These are phyloP conservation scores for Paspalum notatum DNA, from an alignment of 176 grass and related monocot species.

Conservation along the genomic window DNA sequence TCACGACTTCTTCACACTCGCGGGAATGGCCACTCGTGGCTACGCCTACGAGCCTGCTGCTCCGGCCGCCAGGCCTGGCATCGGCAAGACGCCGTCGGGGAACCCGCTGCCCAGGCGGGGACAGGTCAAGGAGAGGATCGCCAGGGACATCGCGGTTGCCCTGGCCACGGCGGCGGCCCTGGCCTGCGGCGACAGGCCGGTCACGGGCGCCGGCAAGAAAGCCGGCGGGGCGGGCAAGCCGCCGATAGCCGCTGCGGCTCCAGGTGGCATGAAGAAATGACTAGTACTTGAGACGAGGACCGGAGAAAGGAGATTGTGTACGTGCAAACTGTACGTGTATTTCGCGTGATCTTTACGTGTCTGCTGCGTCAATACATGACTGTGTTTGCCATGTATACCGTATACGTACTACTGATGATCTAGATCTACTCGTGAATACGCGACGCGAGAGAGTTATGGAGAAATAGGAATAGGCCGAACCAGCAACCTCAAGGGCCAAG, in stretches of 20 bases:
- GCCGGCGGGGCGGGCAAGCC: not conserved
- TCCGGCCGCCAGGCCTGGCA: not conserved
- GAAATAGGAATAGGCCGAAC: too few species aligned
- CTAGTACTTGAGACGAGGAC: not conserved
- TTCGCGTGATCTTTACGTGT: too few species aligned
- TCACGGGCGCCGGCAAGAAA: not conserved
- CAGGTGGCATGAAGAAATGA: slow-evolving; percentile 18
- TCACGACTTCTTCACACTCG: not conserved
- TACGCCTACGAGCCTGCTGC: not conserved
- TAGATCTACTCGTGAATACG: too few species aligned
- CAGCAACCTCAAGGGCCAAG: too few species aligned
- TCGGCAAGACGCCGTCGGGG: slow-evolving; percentile 44
- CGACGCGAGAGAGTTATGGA: too few species aligned
- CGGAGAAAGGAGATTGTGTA: too few species aligned
- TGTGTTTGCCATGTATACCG: too few species aligned
- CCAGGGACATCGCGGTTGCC: slow-evolving; percentile 33
- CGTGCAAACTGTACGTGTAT: too few species aligned
- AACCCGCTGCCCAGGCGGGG: slow-evolving; percentile 71
- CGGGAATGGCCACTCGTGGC: slow-evolving; percentile 30
- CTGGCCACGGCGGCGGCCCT: slow-evolving; percentile 19
- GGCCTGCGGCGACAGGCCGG: not conserved
- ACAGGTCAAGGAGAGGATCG: slow-evolving; percentile 65
- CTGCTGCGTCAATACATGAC: too few species aligned
- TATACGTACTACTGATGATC: too few species aligned
- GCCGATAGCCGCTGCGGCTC: not conserved